Evolutionary conservation across 106 monocot genomes (phyloP).

Genomic region (Allium cepa): DNA sequence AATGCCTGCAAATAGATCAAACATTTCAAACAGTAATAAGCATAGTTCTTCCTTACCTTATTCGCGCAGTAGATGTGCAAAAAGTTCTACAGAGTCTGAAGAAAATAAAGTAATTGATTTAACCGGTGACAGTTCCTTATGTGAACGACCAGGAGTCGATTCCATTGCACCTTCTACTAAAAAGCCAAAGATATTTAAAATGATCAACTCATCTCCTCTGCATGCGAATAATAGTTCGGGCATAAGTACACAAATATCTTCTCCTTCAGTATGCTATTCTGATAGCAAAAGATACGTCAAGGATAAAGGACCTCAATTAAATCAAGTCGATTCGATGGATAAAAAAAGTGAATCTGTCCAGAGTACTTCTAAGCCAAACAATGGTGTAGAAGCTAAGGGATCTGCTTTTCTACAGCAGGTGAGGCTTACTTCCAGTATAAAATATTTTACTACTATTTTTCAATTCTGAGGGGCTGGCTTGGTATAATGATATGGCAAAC

Average conservation of each 20-base stretch:
- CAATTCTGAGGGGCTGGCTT: too few relatives aligned
- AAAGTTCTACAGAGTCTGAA: slow-evolving; percentile 1
- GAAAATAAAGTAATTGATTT: slow-evolving; percentile 50
- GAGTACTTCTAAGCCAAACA: slow-evolving; percentile 8
- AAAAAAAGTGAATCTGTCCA: slow-evolving; percentile 12
- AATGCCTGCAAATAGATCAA: slow-evolving; percentile 74
- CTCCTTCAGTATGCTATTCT: slow-evolving; percentile 13
- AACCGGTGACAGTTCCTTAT: slow-evolving; percentile 14
- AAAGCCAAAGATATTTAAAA: slow-evolving; percentile 21
- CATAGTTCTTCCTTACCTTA: background rate
- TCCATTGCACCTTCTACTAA: slow-evolving; percentile 20
- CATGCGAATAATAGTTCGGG: background rate
- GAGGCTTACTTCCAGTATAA: background rate
- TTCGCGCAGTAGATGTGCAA: slow-evolving; percentile 8
- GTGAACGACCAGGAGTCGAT: slow-evolving; percentile 7
- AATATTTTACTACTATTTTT: too few relatives aligned
- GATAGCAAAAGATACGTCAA: slow-evolving; percentile 3
- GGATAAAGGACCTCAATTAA: slow-evolving; percentile 3
- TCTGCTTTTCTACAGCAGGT: slow-evolving; percentile 76
- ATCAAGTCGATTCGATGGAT: slow-evolving; percentile 8
- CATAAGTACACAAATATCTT: slow-evolving; percentile 12
- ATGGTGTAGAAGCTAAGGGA: slow-evolving; percentile 33
- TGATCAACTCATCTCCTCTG: slow-evolving; percentile 2
- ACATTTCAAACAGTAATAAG: slow-evolving; percentile 24
- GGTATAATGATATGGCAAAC: too few relatives aligned